Evolutionary conservation across 202 grass and related monocot genomes (phyloP).

Genomic region (Panicum virgatum): DNA sequence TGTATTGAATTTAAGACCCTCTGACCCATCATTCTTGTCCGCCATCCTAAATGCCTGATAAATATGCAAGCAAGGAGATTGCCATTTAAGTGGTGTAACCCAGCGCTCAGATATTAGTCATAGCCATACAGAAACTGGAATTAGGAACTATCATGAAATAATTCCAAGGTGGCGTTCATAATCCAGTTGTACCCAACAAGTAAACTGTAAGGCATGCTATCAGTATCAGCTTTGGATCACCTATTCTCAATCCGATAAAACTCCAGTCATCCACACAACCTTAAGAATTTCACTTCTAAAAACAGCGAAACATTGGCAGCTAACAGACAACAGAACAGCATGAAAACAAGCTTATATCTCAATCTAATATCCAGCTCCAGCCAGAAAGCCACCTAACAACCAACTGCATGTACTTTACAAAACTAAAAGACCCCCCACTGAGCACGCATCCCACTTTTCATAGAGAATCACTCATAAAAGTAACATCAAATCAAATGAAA

Average conservation of each 20-base stretch:
- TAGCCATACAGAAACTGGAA: background rate
- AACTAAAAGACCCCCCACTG: slow-evolving; percentile 20
- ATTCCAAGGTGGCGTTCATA: background rate
- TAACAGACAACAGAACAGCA: background rate
- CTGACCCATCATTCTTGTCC: slow-evolving; percentile 71
- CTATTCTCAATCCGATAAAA: background rate
- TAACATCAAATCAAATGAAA: slow-evolving; percentile 27
- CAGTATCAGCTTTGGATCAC: background rate
- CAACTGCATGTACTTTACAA: slow-evolving; percentile 31
- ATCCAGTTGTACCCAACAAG: background rate
- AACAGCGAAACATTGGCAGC: background rate
- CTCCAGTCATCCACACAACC: background rate
- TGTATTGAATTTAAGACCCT: slow-evolving; percentile 64
- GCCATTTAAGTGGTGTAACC: slow-evolving; percentile 9
- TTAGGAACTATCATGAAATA: background rate
- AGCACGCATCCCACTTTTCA: slow-evolving; percentile 32
- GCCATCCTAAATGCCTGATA: slow-evolving; percentile 49
- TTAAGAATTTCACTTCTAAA: slow-evolving; percentile 22
- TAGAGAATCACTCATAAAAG: slow-evolving; percentile 23
- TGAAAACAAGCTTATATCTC: slow-evolving; percentile 43
- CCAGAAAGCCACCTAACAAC: slow-evolving; percentile 40
- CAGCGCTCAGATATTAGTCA: background rate
- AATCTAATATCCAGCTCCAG: slow-evolving; percentile 42
- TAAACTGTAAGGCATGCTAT: slow-evolving; percentile 14
- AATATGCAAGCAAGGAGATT: slow-evolving; percentile 6